These are phyloP conservation scores for Tephrocybe sp. DNA, from an alignment of 768 basidiomycete species.

Conservation along the genomic window DNA sequence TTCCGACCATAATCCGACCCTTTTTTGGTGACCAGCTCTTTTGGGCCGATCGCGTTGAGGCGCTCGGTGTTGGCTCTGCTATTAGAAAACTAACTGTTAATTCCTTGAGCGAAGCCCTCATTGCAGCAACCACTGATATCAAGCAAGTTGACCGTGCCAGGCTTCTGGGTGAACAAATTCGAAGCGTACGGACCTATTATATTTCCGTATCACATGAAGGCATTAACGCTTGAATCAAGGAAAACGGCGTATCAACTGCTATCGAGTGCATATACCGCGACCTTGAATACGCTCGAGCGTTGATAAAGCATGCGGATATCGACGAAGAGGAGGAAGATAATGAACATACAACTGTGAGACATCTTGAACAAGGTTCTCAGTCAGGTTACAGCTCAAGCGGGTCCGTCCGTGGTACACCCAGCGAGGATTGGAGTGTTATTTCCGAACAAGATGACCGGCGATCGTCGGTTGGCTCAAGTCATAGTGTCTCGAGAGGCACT, in stretches of 20 bases:
- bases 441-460: conserved; percentile 68
- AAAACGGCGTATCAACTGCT: conserved; percentile 91
- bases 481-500: conserved; percentile 32
- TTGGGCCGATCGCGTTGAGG: conserved; percentile 98
- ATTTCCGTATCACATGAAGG: not conserved
- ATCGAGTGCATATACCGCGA: conserved; percentile 97
- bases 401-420: conserved; percentile 52
- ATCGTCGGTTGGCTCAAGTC: conserved; percentile 53
- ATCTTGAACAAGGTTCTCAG: conserved; percentile 30
- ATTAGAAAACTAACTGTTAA: conserved; percentile 87
- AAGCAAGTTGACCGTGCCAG: conserved; percentile 89
- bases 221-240: conserved; percentile 42
- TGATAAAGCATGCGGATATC: conserved; percentile 62
- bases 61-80: conserved; percentile 85
- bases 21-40: conserved; percentile 99
- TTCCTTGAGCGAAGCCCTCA: conserved; percentile 72
- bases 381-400: conserved; percentile 56
- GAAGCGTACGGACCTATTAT: conserved; percentile 48
- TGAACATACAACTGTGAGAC: conserved; percentile 37
- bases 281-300: conserved; percentile 86
- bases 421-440: conserved; percentile 88
- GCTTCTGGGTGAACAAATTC: conserved; percentile 82
- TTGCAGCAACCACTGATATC: conserved; percentile 78
- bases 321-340: conserved; percentile 27
- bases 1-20: conserved; percentile 93